A percentile compares a stretch with the other conserved stretches of the same genome.
Evolutionary conservation across 176 grass and related monocot species (phyloP).

Genomic region (Alloteropsis semialata): DNA sequence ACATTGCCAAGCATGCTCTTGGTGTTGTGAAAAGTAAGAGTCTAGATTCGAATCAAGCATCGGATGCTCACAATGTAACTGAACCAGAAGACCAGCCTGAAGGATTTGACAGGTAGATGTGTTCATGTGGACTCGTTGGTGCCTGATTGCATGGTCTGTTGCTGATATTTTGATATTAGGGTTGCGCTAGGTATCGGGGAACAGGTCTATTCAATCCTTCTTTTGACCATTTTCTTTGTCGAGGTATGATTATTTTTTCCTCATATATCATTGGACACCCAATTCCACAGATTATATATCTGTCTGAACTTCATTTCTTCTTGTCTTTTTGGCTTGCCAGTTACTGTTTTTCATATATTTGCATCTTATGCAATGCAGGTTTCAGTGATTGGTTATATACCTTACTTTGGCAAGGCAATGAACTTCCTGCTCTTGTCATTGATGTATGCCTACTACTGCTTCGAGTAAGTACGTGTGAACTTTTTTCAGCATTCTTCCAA

Average conservation of each 20-base stretch:
- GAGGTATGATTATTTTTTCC: constrained; percentile 62
- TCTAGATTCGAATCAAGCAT: constrained; percentile 28
- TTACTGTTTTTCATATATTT: constrained; percentile 12
- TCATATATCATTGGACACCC: background rate
- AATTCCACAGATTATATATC: background rate
- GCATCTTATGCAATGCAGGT: constrained; percentile 53
- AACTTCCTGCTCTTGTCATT: constrained; percentile 90
- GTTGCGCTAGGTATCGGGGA: constrained; percentile 85
- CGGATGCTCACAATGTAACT: constrained; percentile 33
- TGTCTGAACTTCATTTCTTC: background rate
- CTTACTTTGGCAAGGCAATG: constrained; percentile 77
- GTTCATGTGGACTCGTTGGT: constrained; percentile 11
- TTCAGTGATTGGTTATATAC: constrained; percentile 71
- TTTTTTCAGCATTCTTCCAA: constrained; percentile 5
- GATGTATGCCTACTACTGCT: constrained; percentile 99
- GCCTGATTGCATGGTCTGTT: constrained; percentile 7
- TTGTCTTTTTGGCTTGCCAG: background rate
- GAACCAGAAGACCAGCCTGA: constrained; percentile 46
- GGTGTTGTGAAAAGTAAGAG: constrained; percentile 70
- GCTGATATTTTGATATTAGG: constrained; percentile 46
- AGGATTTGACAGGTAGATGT: constrained; percentile 80
- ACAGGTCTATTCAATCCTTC: constrained; percentile 83
- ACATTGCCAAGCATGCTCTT: constrained; percentile 94
- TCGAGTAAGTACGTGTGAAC: constrained; percentile 63
- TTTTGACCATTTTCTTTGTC: constrained; percentile 88